Percentiles rank a stretch among this genome's conserved stretches.
phyloP scores from a whole-genome alignment of 2,329 filamentous ascomycete species.

The Juglanconis oblonga region DNA sequence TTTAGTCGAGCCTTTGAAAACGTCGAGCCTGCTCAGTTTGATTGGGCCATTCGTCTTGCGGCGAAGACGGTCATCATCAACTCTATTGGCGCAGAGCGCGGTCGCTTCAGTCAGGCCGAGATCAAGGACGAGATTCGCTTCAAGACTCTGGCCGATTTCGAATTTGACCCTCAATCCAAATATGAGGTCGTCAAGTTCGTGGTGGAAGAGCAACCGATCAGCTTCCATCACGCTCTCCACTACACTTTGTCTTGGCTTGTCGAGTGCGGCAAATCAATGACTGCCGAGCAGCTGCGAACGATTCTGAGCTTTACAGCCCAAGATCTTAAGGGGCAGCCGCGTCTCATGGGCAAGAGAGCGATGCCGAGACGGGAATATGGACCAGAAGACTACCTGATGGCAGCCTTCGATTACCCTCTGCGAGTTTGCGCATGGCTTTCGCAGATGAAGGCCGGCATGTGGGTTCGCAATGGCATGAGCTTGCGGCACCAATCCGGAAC shows the following conservation, averaged over 20 bases:
- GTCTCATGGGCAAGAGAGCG: conserved; percentile 57
- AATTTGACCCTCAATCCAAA: conserved; percentile 64
- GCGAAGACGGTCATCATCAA: conserved; percentile 84
- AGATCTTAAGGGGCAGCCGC: conserved; percentile 65
- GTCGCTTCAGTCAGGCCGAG: conserved; percentile 81
- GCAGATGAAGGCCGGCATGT: conserved; percentile 98
- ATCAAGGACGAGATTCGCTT: conserved; percentile 84
- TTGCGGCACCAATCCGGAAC: conserved; percentile 92
- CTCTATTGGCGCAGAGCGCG: conserved; percentile 83
- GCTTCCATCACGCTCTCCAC: conserved; percentile 95
- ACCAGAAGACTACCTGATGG: conserved; percentile 77
- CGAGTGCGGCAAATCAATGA: conserved; percentile 79
- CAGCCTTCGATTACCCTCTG: conserved; percentile 88
- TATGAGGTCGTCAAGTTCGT: conserved; percentile 80
- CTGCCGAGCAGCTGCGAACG: conserved; percentile 61
- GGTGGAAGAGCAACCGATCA: conserved; percentile 86
- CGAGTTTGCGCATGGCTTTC: conserved; percentile 94
- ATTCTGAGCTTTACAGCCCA: conserved; percentile 70
- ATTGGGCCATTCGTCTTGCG: conserved; percentile 70
- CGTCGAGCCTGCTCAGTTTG: conserved; percentile 37
- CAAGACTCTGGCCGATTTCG: conserved; percentile 73
- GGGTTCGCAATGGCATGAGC: conserved; percentile 96
- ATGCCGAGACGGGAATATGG: conserved; percentile 55
- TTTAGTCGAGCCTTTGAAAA: conserved; percentile 83
- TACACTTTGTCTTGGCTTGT: conserved; percentile 96